Evolutionary conservation across 345 rosid species (phyloP), one percentile per base, ranked within the genome.

Genomic region (Linum trigynum): DNA sequence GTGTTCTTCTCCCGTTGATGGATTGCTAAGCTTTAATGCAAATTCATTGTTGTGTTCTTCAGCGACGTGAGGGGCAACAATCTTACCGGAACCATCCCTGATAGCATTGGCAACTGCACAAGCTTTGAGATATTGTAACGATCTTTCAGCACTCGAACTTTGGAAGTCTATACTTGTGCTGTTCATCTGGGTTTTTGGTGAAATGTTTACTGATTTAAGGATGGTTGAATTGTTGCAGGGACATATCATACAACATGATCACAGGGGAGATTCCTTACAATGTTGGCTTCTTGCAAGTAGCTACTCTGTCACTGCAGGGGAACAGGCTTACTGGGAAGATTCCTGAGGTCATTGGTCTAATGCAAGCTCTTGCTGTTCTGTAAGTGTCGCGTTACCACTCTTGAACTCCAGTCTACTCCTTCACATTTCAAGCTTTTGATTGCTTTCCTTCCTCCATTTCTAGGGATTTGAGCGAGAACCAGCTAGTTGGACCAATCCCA

Each of bases 331-430:
- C 82, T 0, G 99, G 99, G 55, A 75, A 38, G 69, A 91, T 95
- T 74, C 99, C 99, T 0, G 96, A 88, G 62, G 97, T 91, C 45
- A 76, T 95, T 60, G 99, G 99, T 63, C 68, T 95, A 63, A 91
- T 95, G 99, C 99, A 95, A 79, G 99, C 99, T 57, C 82, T 95
- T 12, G 99, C 97, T 50, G 96, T 95, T 45, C 66, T 95, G 99
- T 95, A 79, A 77, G 97, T 81, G 16, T 55, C 39, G 5, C 5
- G 7, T 7, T 61, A 5, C 8, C 14, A 38, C 36, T 38, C 32
- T 9, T 12, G 38, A 17, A 1, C 11, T 0, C 7, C 2, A 5
- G 23, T 5, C 37, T 0, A 43, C 5, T 1, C 6, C 4, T 42
- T 11, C 3, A 11, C 1, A n/a, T 7, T 11, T 4, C 56, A 16